Conservation (phyloP, 805 yeast genomes). For the Ogataea paraovalis region DNA sequence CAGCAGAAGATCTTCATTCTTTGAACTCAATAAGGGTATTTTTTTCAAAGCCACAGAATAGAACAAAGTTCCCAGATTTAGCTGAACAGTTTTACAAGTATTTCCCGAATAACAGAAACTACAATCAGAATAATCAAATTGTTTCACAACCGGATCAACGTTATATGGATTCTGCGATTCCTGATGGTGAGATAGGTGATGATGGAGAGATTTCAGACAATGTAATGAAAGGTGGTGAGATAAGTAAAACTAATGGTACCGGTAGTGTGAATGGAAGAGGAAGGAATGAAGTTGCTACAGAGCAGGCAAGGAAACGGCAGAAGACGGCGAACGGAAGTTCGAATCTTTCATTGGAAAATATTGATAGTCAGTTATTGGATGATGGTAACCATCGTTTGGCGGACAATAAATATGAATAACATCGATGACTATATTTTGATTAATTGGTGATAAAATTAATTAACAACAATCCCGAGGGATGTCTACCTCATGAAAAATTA, state of each 20-base stretch:
- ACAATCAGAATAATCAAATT: background rate
- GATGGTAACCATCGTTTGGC: background rate
- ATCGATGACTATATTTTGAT: too few species aligned
- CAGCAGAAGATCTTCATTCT: slow-evolving; percentile 12
- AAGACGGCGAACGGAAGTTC: slow-evolving; percentile 3
- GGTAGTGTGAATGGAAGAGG: slow-evolving; percentile 6
- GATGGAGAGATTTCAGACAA: background rate
- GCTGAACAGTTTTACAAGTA: slow-evolving; percentile 17
- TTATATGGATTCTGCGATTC: background rate
- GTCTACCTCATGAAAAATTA: too few species aligned
- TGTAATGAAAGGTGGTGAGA: background rate
- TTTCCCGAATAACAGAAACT: slow-evolving; percentile 5
- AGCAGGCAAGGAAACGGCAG: slow-evolving; percentile 10
- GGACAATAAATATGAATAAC: too few species aligned
- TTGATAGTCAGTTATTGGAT: slow-evolving; percentile 5
- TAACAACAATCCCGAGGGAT: too few species aligned
- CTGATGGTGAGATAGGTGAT: background rate
- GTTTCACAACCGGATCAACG: background rate
- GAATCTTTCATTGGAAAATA: slow-evolving; percentile 2
- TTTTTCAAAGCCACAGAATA: slow-evolving; percentile 13
- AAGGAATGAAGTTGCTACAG: slow-evolving; percentile 5
- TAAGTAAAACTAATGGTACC: slow-evolving; percentile 7
- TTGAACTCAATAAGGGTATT: slow-evolving; percentile 10
- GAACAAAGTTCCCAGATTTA: slow-evolving; percentile 15
- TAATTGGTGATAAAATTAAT: too few species aligned